Evolutionary conservation across 768 basidiomycete species (phyloP), one percentile per base, ranked within the genome.

Genomic region (Favolaschia claudopus): DNA sequence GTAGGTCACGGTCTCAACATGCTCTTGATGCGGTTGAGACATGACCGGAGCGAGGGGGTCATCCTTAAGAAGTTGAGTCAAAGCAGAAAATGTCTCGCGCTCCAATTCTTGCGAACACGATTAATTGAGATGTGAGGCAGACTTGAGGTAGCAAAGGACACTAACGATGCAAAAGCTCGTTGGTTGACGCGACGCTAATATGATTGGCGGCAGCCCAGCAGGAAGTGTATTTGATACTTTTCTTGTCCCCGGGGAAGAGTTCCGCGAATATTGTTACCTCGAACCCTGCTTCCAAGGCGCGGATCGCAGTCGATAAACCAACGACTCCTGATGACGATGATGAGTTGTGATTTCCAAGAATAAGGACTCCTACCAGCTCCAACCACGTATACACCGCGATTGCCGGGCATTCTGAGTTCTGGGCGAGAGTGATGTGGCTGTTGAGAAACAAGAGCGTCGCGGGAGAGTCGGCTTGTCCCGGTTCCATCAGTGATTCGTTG

Each of bases 271-370:
- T 75, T 1, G 78, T 79, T 12, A 87, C 84, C 1, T 62, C 65
- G 62, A 80, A 80, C 17, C 78, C 79, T 10, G 72, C 74, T 62
- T 84, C 80, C 52, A 83, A 82, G 5, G 83, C 67, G 34, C 73
- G 77, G 14, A 87, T 68, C 0, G 85, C 86, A 1, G 85, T 83
- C 0, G 83, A 77, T 24, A 87, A 70, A 1, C 86, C 85, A 9
- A 86, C 64, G 0, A 87, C 85, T 7, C 85, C 85, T 86, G 60
- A 27, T 3, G 7, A 25, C 19, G 7, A 19, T 19, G 4, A 31
- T 25, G 10, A 1, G 17, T 2, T 4, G 24, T 15, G 10, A 1
- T 25, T 13, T 14, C 3, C 8, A 14, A 25, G 14, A 17, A 38
- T 17, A 31, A 7, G 31, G 36, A 32, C 44, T 8, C 8, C n/a